These are phyloP conservation scores for Exophiala dermatitidis DNA, from an alignment of 2,329 filamentous ascomycete genomes.

Conservation along the genomic window DNA sequence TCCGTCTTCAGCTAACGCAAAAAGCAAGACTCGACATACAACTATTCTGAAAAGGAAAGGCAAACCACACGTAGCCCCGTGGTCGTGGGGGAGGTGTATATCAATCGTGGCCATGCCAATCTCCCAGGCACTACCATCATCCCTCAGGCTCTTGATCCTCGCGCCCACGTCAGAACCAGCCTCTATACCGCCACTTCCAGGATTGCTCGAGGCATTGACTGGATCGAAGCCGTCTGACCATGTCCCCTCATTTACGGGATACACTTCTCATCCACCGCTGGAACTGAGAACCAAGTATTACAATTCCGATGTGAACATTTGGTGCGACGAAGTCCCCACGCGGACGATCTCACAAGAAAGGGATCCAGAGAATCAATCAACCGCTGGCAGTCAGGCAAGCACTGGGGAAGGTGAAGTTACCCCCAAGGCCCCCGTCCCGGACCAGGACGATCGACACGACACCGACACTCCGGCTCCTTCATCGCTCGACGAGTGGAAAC, in stretches of 20 bases:
- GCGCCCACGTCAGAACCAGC: conserved; percentile 12
- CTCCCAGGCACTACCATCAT: conserved; percentile 10
- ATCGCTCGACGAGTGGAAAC: conserved; percentile 31
- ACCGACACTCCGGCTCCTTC: neutral
- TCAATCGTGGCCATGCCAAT: neutral
- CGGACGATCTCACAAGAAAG: neutral
- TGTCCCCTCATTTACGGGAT: conserved; percentile 37
- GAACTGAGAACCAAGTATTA: conserved; percentile 40
- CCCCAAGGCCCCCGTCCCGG: neutral
- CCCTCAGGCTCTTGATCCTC: conserved; percentile 25
- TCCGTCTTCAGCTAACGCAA: too few relatives aligned
- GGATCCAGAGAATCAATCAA: neutral
- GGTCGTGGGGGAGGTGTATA: neutral
- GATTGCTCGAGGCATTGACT: conserved; percentile 23
- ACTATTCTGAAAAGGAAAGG: too few relatives aligned
- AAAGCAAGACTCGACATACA: too few relatives aligned
- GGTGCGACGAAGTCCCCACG: conserved; percentile 41
- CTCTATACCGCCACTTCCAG: conserved; percentile 18
- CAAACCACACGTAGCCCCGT: neutral
- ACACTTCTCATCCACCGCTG: conserved; percentile 41
- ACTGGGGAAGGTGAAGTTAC: too few relatives aligned
- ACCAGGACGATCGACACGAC: neutral
- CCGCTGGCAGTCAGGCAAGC: neutral
- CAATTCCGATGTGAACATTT: conserved; percentile 38
- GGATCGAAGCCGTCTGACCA: conserved; percentile 18